phyloP scores from a whole-genome alignment of 116 monocot species.

The Cymodocea nodosa region DNA sequence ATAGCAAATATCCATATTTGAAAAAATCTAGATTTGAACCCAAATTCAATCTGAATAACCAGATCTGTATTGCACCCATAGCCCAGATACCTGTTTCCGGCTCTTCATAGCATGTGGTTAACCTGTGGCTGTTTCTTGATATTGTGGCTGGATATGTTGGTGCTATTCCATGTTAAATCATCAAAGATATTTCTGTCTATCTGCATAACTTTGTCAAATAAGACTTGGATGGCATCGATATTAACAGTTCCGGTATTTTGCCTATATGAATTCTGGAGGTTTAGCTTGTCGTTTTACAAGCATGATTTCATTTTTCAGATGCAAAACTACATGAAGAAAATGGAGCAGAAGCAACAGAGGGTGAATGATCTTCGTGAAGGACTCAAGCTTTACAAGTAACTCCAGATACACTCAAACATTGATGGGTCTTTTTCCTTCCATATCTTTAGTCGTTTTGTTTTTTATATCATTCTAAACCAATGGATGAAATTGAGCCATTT shows the following conservation, averaged over 20 bases:
- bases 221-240: too few relatives aligned
- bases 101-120: constrained; percentile 84
- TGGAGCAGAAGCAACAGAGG: constrained; percentile 54
- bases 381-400: constrained; percentile 83
- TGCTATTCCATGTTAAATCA: constrained; percentile 63
- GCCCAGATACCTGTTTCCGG: constrained; percentile 78
- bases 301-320: constrained; percentile 26
- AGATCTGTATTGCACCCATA: too few relatives aligned
- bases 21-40: too few relatives aligned
- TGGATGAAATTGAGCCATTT: too few relatives aligned
- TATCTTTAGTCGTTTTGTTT: too few relatives aligned
- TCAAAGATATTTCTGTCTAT: constrained; percentile 45
- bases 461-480: too few relatives aligned
- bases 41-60: too few relatives aligned
- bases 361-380: constrained; percentile 78
- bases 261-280: too few relatives aligned
- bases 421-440: neutral
- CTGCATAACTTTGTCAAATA: too few relatives aligned
- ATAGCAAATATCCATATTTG: too few relatives aligned
- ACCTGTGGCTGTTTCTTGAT: constrained; percentile 84
- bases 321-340: constrained; percentile 84
- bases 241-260: too few relatives aligned
- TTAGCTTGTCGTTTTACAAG: too few relatives aligned
- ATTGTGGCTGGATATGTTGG: constrained; percentile 61
- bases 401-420: neutral